These are phyloP conservation scores for Flaveria robusta DNA, from an alignment of 129 eudicot genomes.

Conservation along the genomic window DNA sequence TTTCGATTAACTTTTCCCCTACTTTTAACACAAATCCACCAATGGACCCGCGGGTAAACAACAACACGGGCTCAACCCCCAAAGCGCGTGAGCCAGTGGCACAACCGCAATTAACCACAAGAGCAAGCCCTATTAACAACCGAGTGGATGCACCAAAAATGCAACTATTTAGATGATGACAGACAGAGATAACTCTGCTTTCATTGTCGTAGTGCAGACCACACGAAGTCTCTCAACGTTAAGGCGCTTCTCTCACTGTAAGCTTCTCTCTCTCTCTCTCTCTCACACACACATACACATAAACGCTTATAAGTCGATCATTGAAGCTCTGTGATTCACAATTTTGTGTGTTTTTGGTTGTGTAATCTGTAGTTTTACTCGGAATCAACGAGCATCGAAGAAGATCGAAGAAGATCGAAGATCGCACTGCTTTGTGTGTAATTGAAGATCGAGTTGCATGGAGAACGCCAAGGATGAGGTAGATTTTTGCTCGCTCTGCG, in stretches of 20 bases:
- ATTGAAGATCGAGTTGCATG: slow-evolving; percentile 31
- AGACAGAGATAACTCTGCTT: slow-evolving; percentile 14
- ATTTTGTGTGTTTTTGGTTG: not conserved
- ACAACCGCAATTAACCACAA: not conserved
- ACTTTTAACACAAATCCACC: not conserved
- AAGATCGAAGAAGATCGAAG: not conserved
- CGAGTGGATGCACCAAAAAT: not conserved
- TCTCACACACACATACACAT: slow-evolving; percentile 5
- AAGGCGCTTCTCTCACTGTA: slow-evolving; percentile 38
- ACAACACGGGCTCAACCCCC: not conserved
- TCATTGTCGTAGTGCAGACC: slow-evolving; percentile 22
- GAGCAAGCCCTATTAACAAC: not conserved
- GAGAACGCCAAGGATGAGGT: slow-evolving; percentile 40
- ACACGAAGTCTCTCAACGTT: slow-evolving; percentile 20
- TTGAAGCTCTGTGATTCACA: slow-evolving; percentile 10
- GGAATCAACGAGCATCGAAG: slow-evolving; percentile 28
- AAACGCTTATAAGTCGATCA: not conserved
- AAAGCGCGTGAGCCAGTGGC: slow-evolving; percentile 36
- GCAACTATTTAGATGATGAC: slow-evolving; percentile 4
- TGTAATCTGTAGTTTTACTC: slow-evolving; percentile 18
- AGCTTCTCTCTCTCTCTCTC: slow-evolving; percentile 12
- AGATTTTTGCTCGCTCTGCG: not conserved
- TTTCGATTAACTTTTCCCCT: not conserved
- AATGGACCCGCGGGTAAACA: slow-evolving; percentile 18
- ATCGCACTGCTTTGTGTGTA: slow-evolving; percentile 8